Evolutionary conservation across 129 eudicot species (phyloP).

Genomic region (Chrysanthemum seticuspe): DNA sequence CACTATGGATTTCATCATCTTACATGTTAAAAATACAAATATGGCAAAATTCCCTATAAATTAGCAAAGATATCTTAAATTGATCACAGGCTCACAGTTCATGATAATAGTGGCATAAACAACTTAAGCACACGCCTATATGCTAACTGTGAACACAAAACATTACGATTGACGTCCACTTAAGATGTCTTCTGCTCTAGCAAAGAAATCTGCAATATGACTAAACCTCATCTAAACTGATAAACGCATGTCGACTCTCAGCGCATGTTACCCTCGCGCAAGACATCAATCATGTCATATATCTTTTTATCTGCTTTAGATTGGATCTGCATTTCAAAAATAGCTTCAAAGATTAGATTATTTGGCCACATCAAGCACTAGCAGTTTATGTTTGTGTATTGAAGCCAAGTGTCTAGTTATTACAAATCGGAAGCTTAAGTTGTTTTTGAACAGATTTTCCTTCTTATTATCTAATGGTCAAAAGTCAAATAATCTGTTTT

Average conservation of each 20-base stretch:
- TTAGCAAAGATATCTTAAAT: not conserved
- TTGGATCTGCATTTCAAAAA: conserved; percentile 51
- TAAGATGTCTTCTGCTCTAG: not conserved
- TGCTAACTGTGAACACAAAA: conserved; percentile 1
- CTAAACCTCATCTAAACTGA: conserved; percentile 15
- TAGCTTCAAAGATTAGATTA: conserved; percentile 16
- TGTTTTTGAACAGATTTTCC: too few species aligned
- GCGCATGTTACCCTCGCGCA: conserved; percentile 94
- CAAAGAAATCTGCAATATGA: not conserved
- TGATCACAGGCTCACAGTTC: not conserved
- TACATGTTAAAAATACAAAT: too few species aligned
- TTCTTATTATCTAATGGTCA: too few species aligned
- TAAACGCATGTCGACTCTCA: conserved; percentile 25
- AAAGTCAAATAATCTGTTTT: too few species aligned
- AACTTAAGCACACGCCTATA: too few species aligned
- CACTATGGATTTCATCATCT: not conserved
- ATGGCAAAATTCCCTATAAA: too few species aligned
- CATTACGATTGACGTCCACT: conserved; percentile 4
- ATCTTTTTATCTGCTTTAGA: conserved; percentile 77
- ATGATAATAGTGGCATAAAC: not conserved
- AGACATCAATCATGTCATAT: conserved; percentile 88
- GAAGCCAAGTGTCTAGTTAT: not conserved
- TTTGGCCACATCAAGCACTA: not conserved
- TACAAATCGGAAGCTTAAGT: not conserved
- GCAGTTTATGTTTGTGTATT: not conserved